phyloP scores from a whole-genome alignment of 371 early-diverging fungal genomes.

The Apophysomyces elegans region DNA sequence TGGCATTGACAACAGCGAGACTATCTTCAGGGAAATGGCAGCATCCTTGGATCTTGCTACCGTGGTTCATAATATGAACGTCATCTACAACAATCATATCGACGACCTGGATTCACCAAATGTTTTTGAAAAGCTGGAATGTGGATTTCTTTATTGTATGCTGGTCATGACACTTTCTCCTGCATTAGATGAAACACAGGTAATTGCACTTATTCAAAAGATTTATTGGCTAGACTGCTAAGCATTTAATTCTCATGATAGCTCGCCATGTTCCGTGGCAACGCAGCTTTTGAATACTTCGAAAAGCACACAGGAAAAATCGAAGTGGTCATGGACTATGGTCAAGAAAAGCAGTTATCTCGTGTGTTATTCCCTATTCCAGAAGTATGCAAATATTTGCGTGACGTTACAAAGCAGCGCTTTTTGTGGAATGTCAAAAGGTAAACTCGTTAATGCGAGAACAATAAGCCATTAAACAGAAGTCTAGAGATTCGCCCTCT shows the following conservation, averaged over 20 bases:
- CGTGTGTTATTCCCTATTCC: constrained; percentile 61
- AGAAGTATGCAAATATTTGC: constrained; percentile 54
- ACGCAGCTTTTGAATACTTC: constrained; percentile 46
- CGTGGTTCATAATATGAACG: constrained; percentile 42
- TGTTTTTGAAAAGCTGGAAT: constrained; percentile 37
- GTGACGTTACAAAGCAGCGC: constrained; percentile 50
- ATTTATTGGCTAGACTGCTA: background rate
- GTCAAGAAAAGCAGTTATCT: constrained; percentile 43
- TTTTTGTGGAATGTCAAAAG: constrained; percentile 58
- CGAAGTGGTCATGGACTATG: constrained; percentile 56
- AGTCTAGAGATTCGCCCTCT: constrained; percentile 48
- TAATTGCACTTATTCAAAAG: constrained; percentile 2
- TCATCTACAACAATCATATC: constrained; percentile 27
- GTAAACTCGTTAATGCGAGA: constrained; percentile 17
- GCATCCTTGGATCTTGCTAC: constrained; percentile 42
- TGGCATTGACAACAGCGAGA: constrained; percentile 52
- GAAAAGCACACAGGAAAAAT: constrained; percentile 59
- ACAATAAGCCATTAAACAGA: background rate
- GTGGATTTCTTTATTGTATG: constrained; percentile 49
- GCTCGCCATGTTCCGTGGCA: constrained; percentile 32
- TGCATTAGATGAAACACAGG: constrained; percentile 37
- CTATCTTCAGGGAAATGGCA: constrained; percentile 56
- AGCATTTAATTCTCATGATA: background rate
- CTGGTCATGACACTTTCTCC: constrained; percentile 45
- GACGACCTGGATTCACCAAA: constrained; percentile 25